Evolutionary conservation across 805 yeast species (phyloP), one percentile per base, ranked within the genome.

Genomic region (Nakazawaea anatomiae): DNA sequence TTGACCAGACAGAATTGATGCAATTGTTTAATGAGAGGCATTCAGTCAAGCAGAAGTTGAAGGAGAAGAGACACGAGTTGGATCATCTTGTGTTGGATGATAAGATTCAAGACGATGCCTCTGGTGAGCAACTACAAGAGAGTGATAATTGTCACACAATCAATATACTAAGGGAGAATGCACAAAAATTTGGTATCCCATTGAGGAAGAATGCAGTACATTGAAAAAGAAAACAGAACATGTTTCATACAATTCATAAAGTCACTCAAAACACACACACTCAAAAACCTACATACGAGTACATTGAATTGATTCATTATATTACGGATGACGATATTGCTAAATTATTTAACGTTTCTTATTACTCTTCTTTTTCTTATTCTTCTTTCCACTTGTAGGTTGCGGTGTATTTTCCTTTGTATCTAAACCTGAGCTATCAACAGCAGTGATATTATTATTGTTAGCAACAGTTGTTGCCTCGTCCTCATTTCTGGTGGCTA

Each of bases 351-450:
- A 48, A 14, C 48, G 44, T 28, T 49, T 49, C 42, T 49, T 49
- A 39, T 44, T 42, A 35, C 42, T 46, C 8, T 42, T 42, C 27
- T 46, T 46, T 31, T 42, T 46, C 43, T 45, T 46, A 28, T 45
- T 45, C 28, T 39, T 42, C 46, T 42, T 45, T 4, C 39, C 29
- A 9, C 25, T 4, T 12, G 11, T 32, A 18, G 52, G 46, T 35
- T 41, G 48, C 7, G 52, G 52, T 29, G 52, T 50, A 31, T 10
- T 40, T 28, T 50, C 52, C 25, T 39, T 40, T n/a, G 46, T 50
- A 36, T 45, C 48, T n/a, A 39, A n/a, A 9, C 47, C 47, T 11
- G 52, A 43, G 25, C 47, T 47, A 11, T 47, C 52, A 11, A 43
- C 29, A n/a, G 8, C 9, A 11, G 10, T 27, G 5, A 30, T 35